These are phyloP conservation scores for Botrytis sinoallii DNA, from an alignment of 2,329 filamentous ascomycete species.

Conservation along the genomic window DNA sequence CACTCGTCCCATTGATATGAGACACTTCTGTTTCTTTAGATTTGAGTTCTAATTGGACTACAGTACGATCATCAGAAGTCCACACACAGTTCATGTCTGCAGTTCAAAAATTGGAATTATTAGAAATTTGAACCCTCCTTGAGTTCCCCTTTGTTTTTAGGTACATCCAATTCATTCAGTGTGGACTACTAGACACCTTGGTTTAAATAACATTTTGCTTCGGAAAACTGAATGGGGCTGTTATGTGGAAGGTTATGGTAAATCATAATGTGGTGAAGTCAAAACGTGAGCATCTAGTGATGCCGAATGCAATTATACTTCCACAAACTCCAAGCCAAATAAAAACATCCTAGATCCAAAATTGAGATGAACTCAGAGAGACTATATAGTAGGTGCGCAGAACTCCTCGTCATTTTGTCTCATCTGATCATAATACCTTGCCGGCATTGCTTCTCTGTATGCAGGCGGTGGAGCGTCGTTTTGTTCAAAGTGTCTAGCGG, in stretches of 20 bases:
- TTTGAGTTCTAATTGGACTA: background rate
- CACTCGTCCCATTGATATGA: background rate
- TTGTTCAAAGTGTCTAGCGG: background rate
- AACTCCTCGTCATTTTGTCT: background rate
- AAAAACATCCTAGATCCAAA: background rate
- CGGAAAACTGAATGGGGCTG: rapidly evolving
- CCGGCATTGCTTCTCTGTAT: conserved; percentile 11
- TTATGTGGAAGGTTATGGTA: background rate
- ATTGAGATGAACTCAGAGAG: no score
- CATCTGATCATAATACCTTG: conserved; percentile 2
- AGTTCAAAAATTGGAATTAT: background rate
- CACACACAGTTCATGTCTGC: background rate
- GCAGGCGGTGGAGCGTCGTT: background rate
- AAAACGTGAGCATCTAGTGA: background rate
- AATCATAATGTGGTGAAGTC: background rate
- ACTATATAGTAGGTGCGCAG: background rate
- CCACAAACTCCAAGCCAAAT: background rate
- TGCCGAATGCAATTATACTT: background rate
- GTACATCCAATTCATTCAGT: background rate
- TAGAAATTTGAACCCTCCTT: background rate
- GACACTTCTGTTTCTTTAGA: background rate
- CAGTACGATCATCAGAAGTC: background rate
- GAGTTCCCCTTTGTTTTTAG: background rate
- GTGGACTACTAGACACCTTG: background rate
- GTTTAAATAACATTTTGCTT: background rate